phyloP scores from a whole-genome alignment of 2,329 filamentous ascomycete species.

The Talaromyces funiculosus region DNA sequence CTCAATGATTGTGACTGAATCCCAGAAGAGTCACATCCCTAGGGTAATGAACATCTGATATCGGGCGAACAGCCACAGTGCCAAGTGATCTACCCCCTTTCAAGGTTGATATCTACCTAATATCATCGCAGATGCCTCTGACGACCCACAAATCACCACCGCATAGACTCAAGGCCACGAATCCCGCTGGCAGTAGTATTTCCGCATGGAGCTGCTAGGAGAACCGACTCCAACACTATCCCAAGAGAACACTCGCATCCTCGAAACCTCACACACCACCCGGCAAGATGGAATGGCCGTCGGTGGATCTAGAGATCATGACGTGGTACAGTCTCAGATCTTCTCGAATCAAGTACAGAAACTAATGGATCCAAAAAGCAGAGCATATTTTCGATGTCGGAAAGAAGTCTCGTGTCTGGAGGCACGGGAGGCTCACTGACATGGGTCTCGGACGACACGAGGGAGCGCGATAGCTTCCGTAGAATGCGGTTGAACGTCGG shows the following conservation, averaged over 20 bases:
- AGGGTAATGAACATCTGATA: slow-evolving; percentile 3
- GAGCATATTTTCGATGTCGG: neutral
- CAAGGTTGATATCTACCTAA: neutral
- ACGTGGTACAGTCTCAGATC: neutral
- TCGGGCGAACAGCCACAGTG: neutral
- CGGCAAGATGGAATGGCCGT: neutral
- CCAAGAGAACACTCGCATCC: neutral
- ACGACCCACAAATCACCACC: neutral
- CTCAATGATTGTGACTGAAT: neutral
- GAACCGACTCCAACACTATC: neutral
- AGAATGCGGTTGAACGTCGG: slow-evolving; percentile 20
- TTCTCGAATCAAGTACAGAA: neutral
- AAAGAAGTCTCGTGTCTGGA: neutral
- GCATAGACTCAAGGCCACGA: neutral
- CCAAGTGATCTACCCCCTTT: neutral
- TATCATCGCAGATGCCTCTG: neutral
- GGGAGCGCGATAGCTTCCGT: slow-evolving; percentile 23
- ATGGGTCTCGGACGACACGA: slow-evolving; percentile 23
- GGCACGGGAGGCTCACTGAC: slow-evolving; percentile 20
- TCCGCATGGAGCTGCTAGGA: neutral
- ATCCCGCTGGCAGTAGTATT: neutral
- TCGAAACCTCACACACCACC: neutral
- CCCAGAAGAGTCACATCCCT: neutral
- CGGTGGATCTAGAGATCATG: neutral
- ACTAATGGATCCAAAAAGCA: neutral